Conservation (phyloP, 164 flowering plant species). For the Buxus sempervirens region DNA sequence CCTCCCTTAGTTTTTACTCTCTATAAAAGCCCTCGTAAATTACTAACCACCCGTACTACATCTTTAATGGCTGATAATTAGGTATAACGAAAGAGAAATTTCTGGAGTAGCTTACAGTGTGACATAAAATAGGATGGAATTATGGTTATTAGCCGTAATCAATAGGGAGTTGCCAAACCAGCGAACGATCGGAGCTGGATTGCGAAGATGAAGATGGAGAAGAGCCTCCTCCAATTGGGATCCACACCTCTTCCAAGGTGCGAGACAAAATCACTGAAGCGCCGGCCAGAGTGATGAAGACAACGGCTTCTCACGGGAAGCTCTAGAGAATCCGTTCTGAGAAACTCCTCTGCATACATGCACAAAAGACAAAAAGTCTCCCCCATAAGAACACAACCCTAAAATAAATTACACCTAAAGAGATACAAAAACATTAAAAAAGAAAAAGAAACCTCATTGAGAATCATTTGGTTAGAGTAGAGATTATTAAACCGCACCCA, state of each 20-base stretch:
- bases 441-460: no score
- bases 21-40: not conserved
- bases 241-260: slow-evolving; percentile 33
- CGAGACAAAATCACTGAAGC: slow-evolving; percentile 21
- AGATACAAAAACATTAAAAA: no score
- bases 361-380: not conserved
- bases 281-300: slow-evolving; percentile 68
- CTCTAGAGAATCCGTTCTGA: slow-evolving; percentile 21
- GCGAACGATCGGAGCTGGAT: slow-evolving; percentile 16
- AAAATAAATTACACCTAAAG: no score
- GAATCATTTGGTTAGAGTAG: no score
- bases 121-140: slow-evolving; percentile 11
- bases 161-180: slow-evolving; percentile 61
- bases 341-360: slow-evolving; percentile 6
- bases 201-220: slow-evolving; percentile 13
- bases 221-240: slow-evolving; percentile 14
- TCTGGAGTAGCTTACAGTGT: not conserved
- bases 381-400: no score
- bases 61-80: slow-evolving; percentile 8
- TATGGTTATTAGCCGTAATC: slow-evolving; percentile 69
- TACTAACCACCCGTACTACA: slow-evolving; percentile 7
- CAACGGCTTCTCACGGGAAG: slow-evolving; percentile 39
- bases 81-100: not conserved
- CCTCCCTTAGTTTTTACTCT: not conserved
- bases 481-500: no score